These are phyloP conservation scores for Paecilomyces sp. DNA, from an alignment of 2,329 filamentous ascomycete species.

Conservation along the genomic window DNA sequence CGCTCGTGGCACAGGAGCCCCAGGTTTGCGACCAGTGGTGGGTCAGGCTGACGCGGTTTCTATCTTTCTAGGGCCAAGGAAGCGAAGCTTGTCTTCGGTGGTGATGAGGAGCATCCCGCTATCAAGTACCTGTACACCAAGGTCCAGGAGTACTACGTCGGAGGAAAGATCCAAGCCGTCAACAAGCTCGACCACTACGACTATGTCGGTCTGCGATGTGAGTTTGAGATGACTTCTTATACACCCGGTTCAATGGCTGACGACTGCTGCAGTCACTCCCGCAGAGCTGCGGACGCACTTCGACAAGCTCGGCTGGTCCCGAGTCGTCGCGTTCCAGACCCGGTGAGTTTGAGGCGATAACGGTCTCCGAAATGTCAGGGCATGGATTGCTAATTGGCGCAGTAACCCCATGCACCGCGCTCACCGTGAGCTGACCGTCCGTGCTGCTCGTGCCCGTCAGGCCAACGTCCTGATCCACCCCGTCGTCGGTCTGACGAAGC, in stretches of 20 bases:
- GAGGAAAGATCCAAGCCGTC: constrained; percentile 92
- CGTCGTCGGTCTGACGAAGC: constrained; percentile 96
- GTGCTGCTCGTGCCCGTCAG: constrained; percentile 88
- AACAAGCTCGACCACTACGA: constrained; percentile 97
- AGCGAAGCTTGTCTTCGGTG: constrained; percentile 90
- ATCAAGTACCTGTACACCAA: constrained; percentile 81
- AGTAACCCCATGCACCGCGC: constrained; percentile 98
- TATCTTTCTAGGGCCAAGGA: constrained; percentile 61
- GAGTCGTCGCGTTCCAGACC: constrained; percentile 98
- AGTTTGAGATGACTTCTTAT: constrained; percentile 23
- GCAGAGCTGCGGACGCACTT: constrained; percentile 93
- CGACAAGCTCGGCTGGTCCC: constrained; percentile 98
- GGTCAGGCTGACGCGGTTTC: constrained; percentile 19
- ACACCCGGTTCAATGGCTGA: constrained; percentile 7
- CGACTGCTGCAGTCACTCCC: constrained; percentile 61
- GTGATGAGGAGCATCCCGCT: constrained; percentile 83
- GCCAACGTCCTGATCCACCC: constrained; percentile 99
- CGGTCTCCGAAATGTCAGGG: background rate
- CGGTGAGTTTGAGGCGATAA: constrained; percentile 23
- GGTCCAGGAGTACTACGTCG: constrained; percentile 82
- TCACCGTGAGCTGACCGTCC: constrained; percentile 94
- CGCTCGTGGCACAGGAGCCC: background rate
- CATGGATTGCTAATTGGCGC: constrained; percentile 2
- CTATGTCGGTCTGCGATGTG: constrained; percentile 92
- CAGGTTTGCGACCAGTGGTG: constrained; percentile 5